Evolutionary conservation across 1,284 basidiomycete species (phyloP), one percentile per base, ranked within the genome.

Genomic region (Heterobasidion parviporum): DNA sequence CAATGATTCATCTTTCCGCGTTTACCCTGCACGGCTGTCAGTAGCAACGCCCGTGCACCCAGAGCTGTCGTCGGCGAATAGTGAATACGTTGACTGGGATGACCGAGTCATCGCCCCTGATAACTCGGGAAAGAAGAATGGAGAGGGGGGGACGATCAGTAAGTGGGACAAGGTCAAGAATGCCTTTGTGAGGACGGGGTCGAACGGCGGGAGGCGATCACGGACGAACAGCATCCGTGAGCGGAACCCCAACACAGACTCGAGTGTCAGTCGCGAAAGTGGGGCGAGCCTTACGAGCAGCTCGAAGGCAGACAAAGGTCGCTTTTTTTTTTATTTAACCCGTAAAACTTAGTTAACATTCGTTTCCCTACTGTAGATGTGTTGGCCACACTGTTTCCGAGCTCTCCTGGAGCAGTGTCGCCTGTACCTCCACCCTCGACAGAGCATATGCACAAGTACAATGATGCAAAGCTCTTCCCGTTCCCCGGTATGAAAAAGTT

Each of bases 401-500:
- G 75, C 80, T 59, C 61, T 6, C 65, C 67, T 15, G 75, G 79
- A 44, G 79, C 80, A 52, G 74, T 79, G 35, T 89, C 88, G 8
- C 85, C 87, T 15, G 81, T 90, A 50, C 87, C 89, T 32, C 78
- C 81, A 18, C 77, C 81, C 15, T 83, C 85, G 16, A 76, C 81
- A 16, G 78, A 78, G 41, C 83, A 85, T 63, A 70, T 77, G 61
- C 58, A 74, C 60, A 70, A 81, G 64, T 92, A 92, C 67, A 78
- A 79, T 55, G 85, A 89, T 63, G 78, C 86, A 34, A 95, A 95
- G 67, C 75, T 95, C 18, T 90, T 89, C 67, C 92, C 92, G 0
- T 95, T 95, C 77, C 92, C 92, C 6, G 91, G 89, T 35, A 86
- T 94, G 64, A 78, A 82, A 60, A 80, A 80, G 61, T 75, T 92